Evolutionary conservation across 352 stramenopile species (phyloP).

Genomic region (Salisapilia sapeloensis): DNA sequence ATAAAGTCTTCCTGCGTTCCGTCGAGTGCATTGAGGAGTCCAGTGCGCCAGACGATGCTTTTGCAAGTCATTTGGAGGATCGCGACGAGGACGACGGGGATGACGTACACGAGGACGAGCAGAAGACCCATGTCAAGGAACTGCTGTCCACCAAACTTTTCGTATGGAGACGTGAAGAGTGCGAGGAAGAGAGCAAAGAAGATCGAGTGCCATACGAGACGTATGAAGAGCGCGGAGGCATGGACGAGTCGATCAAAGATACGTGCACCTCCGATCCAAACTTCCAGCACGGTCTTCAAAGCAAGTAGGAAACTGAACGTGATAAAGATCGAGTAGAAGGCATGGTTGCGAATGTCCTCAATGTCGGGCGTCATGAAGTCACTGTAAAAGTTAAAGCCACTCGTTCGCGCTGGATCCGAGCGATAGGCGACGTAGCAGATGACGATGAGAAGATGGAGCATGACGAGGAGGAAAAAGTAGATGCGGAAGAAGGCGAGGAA

Average conservation of each 20-base stretch:
- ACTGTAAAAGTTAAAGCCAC: slow-evolving; percentile 46
- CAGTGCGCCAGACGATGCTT: slow-evolving; percentile 28
- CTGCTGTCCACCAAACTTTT: slow-evolving; percentile 30
- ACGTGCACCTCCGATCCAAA: slow-evolving; percentile 66
- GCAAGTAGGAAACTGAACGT: slow-evolving; percentile 36
- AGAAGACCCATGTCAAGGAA: slow-evolving; percentile 42
- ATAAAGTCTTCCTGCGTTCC: slow-evolving; percentile 65
- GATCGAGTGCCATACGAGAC: slow-evolving; percentile 62
- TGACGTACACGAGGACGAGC: slow-evolving; percentile 35
- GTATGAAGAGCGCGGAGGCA: slow-evolving; percentile 38
- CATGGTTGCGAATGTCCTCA: slow-evolving; percentile 47
- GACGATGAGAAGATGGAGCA: slow-evolving; percentile 60
- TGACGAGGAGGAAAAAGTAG: slow-evolving; percentile 76
- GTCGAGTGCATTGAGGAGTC: slow-evolving; percentile 44
- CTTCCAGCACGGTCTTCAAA: slow-evolving; percentile 60
- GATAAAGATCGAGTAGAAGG: slow-evolving; percentile 60
- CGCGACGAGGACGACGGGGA: slow-evolving; percentile 31
- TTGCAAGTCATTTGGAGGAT: slow-evolving; percentile 54
- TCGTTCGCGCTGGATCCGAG: slow-evolving; percentile 27
- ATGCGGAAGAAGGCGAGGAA: slow-evolving; percentile 74
- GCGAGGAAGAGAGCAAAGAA: slow-evolving; percentile 65
- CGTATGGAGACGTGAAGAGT: slow-evolving; percentile 50
- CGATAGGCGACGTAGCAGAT: slow-evolving; percentile 70
- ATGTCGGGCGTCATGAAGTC: slow-evolving; percentile 57
- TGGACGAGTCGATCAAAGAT: slow-evolving; percentile 47